Evolutionary conservation across 805 yeast genomes (phyloP).

Genomic region (Schwanniomyces polymorphus): DNA sequence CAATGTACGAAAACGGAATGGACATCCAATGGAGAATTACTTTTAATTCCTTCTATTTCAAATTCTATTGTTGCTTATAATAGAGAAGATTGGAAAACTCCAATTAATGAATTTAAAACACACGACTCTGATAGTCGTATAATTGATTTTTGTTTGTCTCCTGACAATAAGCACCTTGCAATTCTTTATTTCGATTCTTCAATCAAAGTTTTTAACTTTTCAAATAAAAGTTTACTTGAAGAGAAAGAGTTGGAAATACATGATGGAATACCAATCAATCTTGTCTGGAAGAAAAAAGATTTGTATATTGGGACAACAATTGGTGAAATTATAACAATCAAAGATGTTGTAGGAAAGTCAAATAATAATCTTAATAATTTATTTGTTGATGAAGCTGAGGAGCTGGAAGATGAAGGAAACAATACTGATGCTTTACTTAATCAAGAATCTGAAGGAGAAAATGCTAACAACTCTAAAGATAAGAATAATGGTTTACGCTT

Average conservation of each 20-base stretch:
- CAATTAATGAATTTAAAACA: slow-evolving; percentile 12
- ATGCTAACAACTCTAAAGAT: slow-evolving; percentile 1
- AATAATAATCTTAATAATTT: slow-evolving; percentile 10
- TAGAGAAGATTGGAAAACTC: slow-evolving; percentile 33
- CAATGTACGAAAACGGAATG: slow-evolving; percentile 61
- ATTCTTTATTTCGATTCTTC: slow-evolving; percentile 52
- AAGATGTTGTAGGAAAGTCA: slow-evolving; percentile 3
- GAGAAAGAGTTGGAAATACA: slow-evolving; percentile 19
- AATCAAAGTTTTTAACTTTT: slow-evolving; percentile 57
- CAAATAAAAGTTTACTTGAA: slow-evolving; percentile 22
- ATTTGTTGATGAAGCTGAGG: slow-evolving; percentile 30
- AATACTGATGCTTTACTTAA: slow-evolving; percentile 16
- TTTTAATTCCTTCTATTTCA: slow-evolving; percentile 64
- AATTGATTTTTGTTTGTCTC: slow-evolving; percentile 59
- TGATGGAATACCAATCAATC: slow-evolving; percentile 24
- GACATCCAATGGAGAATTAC: slow-evolving; percentile 67
- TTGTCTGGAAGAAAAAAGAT: slow-evolving; percentile 25
- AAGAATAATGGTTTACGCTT: slow-evolving; percentile 6
- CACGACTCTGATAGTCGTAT: slow-evolving; percentile 23
- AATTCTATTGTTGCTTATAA: slow-evolving; percentile 47
- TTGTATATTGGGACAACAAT: slow-evolving; percentile 43
- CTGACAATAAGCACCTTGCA: slow-evolving; percentile 62
- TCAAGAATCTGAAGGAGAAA: slow-evolving; percentile 13
- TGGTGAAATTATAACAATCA: slow-evolving; percentile 25
- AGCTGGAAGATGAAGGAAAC: slow-evolving; percentile 17